Base-by-base conservation (phyloP, 768 basidiomycete species). In the Pisolithus albus region DNA sequence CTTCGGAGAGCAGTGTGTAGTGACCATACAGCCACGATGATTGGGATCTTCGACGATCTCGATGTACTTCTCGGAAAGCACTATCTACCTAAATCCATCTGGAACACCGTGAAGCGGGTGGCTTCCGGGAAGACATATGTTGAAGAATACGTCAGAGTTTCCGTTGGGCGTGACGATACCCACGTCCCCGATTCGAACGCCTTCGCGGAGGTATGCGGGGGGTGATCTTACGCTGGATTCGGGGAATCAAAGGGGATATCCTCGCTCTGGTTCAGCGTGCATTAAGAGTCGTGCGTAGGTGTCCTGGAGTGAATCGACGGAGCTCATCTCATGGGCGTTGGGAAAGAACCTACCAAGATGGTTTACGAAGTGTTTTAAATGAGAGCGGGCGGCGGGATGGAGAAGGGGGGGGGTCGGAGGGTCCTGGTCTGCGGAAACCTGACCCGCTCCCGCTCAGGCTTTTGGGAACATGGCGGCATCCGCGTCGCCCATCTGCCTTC, bases 171-270 rank as follows among this genome's bases (percentile, higher is more conserved):
- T 56, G 21, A 70, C 46, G 34, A 63, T 55, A 7, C 67, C 67
- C 4, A 72, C 65, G 50, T 73, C 70, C 1, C 71, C 70, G 10
- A 72, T 67, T 39, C 55, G 59, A 23, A 67, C 50, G 1, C 69
- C 69, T 11, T 59, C 49, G 5, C 50, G 42, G 13, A 52, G 52
- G 37, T 70, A 66, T 10, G 52, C 49, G 13, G 46, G 30, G 3
- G 65, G 64, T 7, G 67, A 56, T 10, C 36, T 39, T 16, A 21
- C 41, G 37, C 61, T 53, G 1, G 63, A 61, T 9, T 64, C 61
- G 1, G 69, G 70, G 23, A 56, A 54, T 64, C 64, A 66, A 8
- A 70, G 52, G 2, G 66, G 67, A 43, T 61, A 63, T 2, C 70
- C 70, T 36, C 61, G 61, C 5, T 52, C 45, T 38, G 32, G 18